phyloP scores from a whole-genome alignment of 768 basidiomycete species.

The Obba rivulosa region DNA sequence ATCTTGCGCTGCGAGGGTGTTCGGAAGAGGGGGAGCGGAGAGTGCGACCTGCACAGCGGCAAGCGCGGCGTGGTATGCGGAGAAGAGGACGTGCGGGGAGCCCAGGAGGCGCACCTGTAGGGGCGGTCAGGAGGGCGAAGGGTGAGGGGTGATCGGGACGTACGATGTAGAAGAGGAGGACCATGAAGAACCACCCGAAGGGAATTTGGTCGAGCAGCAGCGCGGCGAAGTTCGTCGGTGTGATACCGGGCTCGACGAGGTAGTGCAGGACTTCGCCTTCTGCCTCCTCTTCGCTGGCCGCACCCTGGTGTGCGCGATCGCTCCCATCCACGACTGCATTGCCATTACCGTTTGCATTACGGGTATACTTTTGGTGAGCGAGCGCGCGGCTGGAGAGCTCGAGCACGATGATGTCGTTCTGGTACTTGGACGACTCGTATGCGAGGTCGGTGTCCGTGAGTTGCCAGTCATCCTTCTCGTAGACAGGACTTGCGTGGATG shows the following conservation, averaged over 20 bases:
- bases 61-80: slow-evolving; percentile 58
- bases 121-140: not conserved
- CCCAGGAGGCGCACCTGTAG: slow-evolving; percentile 62
- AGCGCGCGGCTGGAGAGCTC: too few species aligned
- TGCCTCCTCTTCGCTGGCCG: not conserved
- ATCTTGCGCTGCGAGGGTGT: slow-evolving; percentile 1
- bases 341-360: too few species aligned
- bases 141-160: not conserved
- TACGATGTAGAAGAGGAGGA: not conserved
- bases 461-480: slow-evolving; percentile 69
- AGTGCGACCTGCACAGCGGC: slow-evolving; percentile 63
- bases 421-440: slow-evolving; percentile 72
- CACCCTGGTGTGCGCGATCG: too few species aligned
- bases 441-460: slow-evolving; percentile 52
- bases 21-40: slow-evolving; percentile 20
- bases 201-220: slow-evolving; percentile 30
- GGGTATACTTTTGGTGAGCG: too few species aligned
- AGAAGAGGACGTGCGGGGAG: slow-evolving; percentile 62
- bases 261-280: slow-evolving; percentile 43
- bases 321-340: too few species aligned
- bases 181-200: not conserved
- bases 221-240: slow-evolving; percentile 53
- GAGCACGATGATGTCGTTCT: slow-evolving; percentile 59
- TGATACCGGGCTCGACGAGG: slow-evolving; percentile 65
- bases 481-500: slow-evolving; percentile 48